Conservation (phyloP, 371 early-diverging fungal species). For the Apophysomyces sp. region DNA sequence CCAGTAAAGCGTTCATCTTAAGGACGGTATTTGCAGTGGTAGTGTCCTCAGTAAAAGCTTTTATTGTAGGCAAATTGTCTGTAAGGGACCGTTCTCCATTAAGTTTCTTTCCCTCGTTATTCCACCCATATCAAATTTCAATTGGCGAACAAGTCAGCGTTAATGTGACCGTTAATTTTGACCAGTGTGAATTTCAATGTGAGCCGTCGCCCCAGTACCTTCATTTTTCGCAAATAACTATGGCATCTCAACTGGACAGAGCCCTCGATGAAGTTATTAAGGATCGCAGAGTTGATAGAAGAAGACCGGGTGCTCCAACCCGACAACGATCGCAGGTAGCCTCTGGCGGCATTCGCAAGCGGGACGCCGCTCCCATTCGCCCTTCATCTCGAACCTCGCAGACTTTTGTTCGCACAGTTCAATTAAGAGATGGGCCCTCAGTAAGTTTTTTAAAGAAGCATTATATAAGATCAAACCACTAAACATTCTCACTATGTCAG, state of each 20-base stretch:
- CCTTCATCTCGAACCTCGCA: constrained; percentile 15
- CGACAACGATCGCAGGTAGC: constrained; percentile 21
- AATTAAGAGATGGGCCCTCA: constrained; percentile 16
- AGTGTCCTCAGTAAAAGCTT: no score
- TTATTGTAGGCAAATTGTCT: no score
- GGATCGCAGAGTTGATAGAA: constrained; percentile 28
- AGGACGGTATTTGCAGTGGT: no score
- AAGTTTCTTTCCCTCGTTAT: no score
- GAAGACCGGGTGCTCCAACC: constrained; percentile 12
- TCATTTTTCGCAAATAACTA: no score
- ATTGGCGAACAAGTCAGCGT: no score
- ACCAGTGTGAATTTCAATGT: no score
- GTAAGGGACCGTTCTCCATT: no score
- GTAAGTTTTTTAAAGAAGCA: not conserved
- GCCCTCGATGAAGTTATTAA: constrained; percentile 57
- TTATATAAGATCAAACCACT: not conserved
- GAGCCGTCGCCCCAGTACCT: no score
- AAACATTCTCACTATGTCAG: not conserved
- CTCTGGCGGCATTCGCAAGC: constrained; percentile 30
- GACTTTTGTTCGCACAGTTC: constrained; percentile 39
- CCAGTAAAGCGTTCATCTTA: no score
- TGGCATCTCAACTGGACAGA: constrained; percentile 43
- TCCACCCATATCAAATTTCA: no score
- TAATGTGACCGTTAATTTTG: no score
- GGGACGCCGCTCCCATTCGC: constrained; percentile 10